phyloP scores from a whole-genome alignment of 1,284 basidiomycete species.

The Ustilago bromivora region DNA sequence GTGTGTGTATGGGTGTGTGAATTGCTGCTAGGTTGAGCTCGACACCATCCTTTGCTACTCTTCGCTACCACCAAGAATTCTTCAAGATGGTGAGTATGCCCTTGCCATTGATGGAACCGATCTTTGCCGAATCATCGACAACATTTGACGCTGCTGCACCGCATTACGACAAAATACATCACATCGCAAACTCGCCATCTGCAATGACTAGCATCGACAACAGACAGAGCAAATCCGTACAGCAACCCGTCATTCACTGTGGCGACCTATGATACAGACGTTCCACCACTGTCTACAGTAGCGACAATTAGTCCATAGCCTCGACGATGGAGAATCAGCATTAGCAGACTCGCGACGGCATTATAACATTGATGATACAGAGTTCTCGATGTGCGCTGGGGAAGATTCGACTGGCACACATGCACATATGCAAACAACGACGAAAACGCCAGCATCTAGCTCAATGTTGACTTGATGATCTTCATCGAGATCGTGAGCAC shows the following conservation, averaged over 20 bases:
- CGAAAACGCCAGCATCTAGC: too few relatives aligned
- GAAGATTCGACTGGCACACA: too few relatives aligned
- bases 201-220: not conserved
- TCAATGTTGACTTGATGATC: too few relatives aligned
- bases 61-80: slow-evolving; percentile 55
- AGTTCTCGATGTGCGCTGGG: too few relatives aligned
- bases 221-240: slow-evolving; percentile 8
- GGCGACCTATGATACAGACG: not conserved
- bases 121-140: slow-evolving; percentile 29
- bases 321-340: not conserved
- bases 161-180: not conserved
- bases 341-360: not conserved
- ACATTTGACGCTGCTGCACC: slow-evolving; percentile 13
- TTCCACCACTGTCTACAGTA: not conserved
- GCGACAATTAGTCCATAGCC: not conserved
- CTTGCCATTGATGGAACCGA: slow-evolving; percentile 21
- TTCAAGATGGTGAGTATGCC: slow-evolving; percentile 54
- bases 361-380: too few relatives aligned
- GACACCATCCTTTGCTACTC: slow-evolving; percentile 41
- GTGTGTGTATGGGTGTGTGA: slow-evolving; percentile 9
- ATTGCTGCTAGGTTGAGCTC: slow-evolving; percentile 36
- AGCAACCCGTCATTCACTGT: not conserved
- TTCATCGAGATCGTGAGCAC: too few relatives aligned
- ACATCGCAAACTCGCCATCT: not conserved
- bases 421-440: too few relatives aligned